Evolutionary conservation across 1,284 basidiomycete species (phyloP).

Genomic region (Cutaneotrichosporon cavernicola): DNA sequence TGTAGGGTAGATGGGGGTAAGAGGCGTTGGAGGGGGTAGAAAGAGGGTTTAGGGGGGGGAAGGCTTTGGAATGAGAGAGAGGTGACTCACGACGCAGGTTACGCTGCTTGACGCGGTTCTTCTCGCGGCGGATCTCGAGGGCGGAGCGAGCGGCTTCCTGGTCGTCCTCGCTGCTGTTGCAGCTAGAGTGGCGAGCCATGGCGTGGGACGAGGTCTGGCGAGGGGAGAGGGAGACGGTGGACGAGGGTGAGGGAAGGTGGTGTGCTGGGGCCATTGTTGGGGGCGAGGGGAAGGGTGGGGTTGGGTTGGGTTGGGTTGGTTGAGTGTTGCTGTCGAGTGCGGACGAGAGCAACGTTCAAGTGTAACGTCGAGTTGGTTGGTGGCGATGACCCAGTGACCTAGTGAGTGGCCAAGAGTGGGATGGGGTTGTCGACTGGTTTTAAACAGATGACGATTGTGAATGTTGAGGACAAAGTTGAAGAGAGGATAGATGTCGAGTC

Average conservation of each 20-base stretch:
- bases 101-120: slow-evolving; percentile 44
- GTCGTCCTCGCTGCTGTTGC: slow-evolving; percentile 20
- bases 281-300: too few relatives aligned
- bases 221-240: slow-evolving; percentile 21
- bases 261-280: slow-evolving; percentile 7
- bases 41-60: background rate
- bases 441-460: too few relatives aligned
- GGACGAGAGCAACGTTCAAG: background rate
- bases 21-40: background rate
- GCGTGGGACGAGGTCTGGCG: slow-evolving; percentile 12
- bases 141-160: slow-evolving; percentile 18
- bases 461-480: too few relatives aligned
- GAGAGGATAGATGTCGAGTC: too few relatives aligned
- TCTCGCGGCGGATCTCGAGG: slow-evolving; percentile 37
- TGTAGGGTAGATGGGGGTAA: background rate
- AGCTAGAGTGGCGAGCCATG: slow-evolving; percentile 18
- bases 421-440: too few relatives aligned
- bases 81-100: slow-evolving; percentile 40
- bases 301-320: too few relatives aligned
- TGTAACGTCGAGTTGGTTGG: too few relatives aligned
- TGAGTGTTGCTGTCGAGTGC: slow-evolving; percentile 2
- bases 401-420: too few relatives aligned
- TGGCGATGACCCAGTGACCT: too few relatives aligned
- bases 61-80: background rate
- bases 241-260: slow-evolving; percentile 24